Percentiles rank a stretch among this genome's conserved stretches.
Conservation (phyloP, 139 green algal species). For the Asterochloris erici region DNA sequence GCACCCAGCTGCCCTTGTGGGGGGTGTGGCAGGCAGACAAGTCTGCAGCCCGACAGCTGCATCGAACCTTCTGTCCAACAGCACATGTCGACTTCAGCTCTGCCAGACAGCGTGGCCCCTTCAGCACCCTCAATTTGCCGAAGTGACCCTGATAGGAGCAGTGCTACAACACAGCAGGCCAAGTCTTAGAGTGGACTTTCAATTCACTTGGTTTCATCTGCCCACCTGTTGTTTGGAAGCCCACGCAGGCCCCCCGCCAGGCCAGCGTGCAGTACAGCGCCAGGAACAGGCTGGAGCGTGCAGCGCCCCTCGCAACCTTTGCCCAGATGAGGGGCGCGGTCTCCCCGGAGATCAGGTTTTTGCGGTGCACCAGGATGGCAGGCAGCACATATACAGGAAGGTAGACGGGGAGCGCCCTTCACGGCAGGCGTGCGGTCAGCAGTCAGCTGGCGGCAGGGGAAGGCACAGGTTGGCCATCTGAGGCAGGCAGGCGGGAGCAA, state of each 20-base stretch:
- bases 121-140: too few relatives aligned
- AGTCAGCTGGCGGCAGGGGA: too few relatives aligned
- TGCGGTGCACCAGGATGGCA: slow-evolving; percentile 84
- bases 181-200: not conserved
- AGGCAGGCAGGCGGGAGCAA: too few relatives aligned
- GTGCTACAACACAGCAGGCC: not conserved
- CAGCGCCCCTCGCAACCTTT: slow-evolving; percentile 57
- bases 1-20: too few relatives aligned
- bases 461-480: too few relatives aligned
- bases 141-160: too few relatives aligned
- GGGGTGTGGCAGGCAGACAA: too few relatives aligned
- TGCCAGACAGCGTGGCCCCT: too few relatives aligned
- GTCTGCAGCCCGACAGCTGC: too few relatives aligned
- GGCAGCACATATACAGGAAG: slow-evolving; percentile 68
- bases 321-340: slow-evolving; percentile 49
- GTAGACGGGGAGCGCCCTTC: slow-evolving; percentile 69
- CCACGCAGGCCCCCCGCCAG: slow-evolving; percentile 52
- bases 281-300: slow-evolving; percentile 84
- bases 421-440: not conserved
- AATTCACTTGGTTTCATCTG: not conserved
- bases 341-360: slow-evolving; percentile 44
- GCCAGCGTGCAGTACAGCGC: slow-evolving; percentile 72
- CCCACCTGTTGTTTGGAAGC: slow-evolving; percentile 29
- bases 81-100: too few relatives aligned
- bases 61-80: too few relatives aligned